Evolutionary conservation across 2,329 filamentous ascomycete genomes (phyloP), one percentile per base, ranked within the genome.

Genomic region (Pezicula rhizophila): DNA sequence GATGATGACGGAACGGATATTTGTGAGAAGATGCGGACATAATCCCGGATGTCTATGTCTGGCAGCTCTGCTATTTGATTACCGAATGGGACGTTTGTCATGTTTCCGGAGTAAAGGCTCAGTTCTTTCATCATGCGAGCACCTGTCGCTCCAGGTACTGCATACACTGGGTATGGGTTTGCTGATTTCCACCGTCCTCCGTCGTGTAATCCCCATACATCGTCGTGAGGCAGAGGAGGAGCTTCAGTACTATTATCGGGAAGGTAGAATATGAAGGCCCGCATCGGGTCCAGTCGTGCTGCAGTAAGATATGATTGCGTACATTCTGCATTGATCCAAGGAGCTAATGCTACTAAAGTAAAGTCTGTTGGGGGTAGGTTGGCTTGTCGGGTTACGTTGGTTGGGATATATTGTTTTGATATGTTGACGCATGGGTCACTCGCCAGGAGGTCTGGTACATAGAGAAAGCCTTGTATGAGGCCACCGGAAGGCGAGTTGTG

Each of bases 161-260:
- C 90, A 67, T 93, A 96, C 11, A 96, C 81, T 0, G 92, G 91
- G 59, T 83, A 96, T 25, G 77, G 73, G 60, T 85, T 85, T n/a
- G 73, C 68, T 1, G 70, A 67, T 64, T 82, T 85, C 90, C 90
- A 96, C n/a, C 70, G 70, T 11, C 77, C 80, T 12, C 75, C 76
- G 61, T 89, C 86, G 14, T 80, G 71, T 15, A 95, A 71, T 51
- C 79, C 71, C 92, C 92, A 96, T 2, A 74, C 69, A 1, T 74
- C 63, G 38, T 87, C 82, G 48, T 79, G 79, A 10, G 77, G 70
- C 3, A 79, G 70, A 5, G 91, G 87, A 1, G 90, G 88, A 43
- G 78, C 76, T 3, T 68, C 70, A 3, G 77, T 77, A 14, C 70
- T 71, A 55, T 77, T 76, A 51, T 76, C 72, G 4, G 80, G 78